Evolutionary conservation across 116 monocot species (phyloP).

Genomic region (Papilionanthe hybrid): DNA sequence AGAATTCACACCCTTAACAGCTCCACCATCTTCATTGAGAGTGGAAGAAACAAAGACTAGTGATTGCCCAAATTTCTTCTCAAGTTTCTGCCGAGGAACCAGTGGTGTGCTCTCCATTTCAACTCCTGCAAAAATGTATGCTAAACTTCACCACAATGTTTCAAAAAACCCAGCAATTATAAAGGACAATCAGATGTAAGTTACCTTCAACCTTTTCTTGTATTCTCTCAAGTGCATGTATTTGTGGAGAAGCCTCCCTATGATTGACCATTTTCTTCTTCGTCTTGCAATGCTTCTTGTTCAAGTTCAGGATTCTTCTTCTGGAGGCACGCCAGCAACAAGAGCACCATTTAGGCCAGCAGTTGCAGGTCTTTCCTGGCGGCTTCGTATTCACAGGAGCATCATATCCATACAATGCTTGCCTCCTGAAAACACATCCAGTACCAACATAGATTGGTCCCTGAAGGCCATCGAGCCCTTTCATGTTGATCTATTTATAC

Average conservation of each 20-base stretch:
- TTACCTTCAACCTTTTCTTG: constrained; percentile 35
- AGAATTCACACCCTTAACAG: constrained; percentile 12
- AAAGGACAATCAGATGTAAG: neutral
- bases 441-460: constrained; percentile 77
- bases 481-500: constrained; percentile 60
- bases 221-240: constrained; percentile 54
- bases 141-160: neutral
- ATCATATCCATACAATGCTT: constrained; percentile 65
- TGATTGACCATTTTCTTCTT: constrained; percentile 28
- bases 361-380: constrained; percentile 63
- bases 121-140: constrained; percentile 18
- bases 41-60: constrained; percentile 54
- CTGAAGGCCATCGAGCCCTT: constrained; percentile 75
- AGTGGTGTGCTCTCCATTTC: constrained; percentile 22
- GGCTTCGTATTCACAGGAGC: constrained; percentile 36
- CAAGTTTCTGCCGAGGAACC: constrained; percentile 46
- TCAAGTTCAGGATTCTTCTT: constrained; percentile 30
- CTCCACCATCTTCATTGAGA: constrained; percentile 40
- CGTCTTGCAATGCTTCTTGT: constrained; percentile 18
- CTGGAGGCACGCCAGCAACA: constrained; percentile 12
- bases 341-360: constrained; percentile 67
- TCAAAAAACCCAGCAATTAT: neutral
- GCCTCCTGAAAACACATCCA: constrained; percentile 62
- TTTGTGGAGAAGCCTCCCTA: constrained; percentile 51
- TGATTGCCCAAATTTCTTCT: constrained; percentile 86